Base-by-base conservation (phyloP, 441 rosid genomes). In the Cnidoscolus chayamansa region DNA sequence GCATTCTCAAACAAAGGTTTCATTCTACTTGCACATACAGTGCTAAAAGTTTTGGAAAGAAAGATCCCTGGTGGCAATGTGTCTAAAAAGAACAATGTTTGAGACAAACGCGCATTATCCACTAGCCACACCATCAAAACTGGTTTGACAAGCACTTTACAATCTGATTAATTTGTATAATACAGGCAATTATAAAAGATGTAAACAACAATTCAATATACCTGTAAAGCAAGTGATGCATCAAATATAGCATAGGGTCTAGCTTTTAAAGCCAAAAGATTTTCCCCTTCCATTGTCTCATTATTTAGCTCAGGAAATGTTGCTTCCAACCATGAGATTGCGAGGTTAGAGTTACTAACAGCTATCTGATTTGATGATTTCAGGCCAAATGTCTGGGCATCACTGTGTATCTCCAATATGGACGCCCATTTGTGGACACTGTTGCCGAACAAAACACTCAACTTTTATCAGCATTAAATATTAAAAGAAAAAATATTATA, bases 221-320 rank as follows among this genome's bases (percentile, higher is more conserved):
- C 99, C 97, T 95, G 99, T 79, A 95, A 85, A 76, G 94, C 86
- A 80, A 95, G 81, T 72, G 99, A 91, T 74, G 96, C 88, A 77
- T 93, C 94, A 78, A 91, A 86, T 62, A 91, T 66, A 74, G 90
- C 90, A 85, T 82, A 78, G 12, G 97, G 91, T 37, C 70, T 90
- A 77, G 98, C 97, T 84, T 84, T 91, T 70, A 87, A 63, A 6
- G 86, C 77, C 67, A 79, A 72, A 32, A 73, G 73, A 76, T 79
- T 88, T 58, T 68, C 96, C 77, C 72, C 79, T 76, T 86, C 89
- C 53, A 75, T 65, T 67, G 80, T 73, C 78, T 87, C 90, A 68
- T 84, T 79, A 76, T 82, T 80, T 83, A 93, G 72, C 83, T 88
- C 97, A 48, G 97, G 92, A 85, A 93, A 96, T 64, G 89, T 89